Conservation (phyloP, 2,329 filamentous ascomycete species). For the Xylaria sp. region DNA sequence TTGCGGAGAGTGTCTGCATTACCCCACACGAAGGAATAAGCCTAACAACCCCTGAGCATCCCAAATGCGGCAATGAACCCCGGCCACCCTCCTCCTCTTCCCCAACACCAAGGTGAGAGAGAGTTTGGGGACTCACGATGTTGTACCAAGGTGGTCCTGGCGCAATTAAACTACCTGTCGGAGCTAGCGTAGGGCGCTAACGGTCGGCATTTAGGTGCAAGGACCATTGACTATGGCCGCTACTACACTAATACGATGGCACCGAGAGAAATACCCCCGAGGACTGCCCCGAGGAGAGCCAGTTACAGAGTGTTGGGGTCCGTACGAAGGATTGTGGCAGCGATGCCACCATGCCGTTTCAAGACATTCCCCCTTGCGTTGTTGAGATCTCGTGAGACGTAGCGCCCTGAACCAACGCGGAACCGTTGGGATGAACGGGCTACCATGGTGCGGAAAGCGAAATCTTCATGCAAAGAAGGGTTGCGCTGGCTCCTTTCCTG, state of each 20-base stretch:
- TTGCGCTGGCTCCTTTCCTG: constrained; percentile 6
- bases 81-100: constrained; percentile 20
- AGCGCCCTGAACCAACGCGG: constrained; percentile 4
- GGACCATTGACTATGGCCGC: neutral
- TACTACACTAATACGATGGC: neutral
- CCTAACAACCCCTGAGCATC: constrained; percentile 23
- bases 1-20: constrained; percentile 21
- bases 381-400: constrained; percentile 20
- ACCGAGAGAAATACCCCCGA: constrained; percentile 25
- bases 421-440: neutral
- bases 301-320: neutral
- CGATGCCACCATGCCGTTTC: constrained; percentile 26
- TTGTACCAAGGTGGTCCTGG: constrained; percentile 3
- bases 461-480: constrained; percentile 6
- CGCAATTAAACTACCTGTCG: constrained; percentile 17
- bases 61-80: constrained; percentile 32
- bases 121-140: neutral
- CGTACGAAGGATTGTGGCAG: constrained; percentile 2
- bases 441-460: neutral
- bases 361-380: constrained; percentile 20
- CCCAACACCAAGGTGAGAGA: constrained; percentile 6
- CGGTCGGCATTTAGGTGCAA: constrained; percentile 6
- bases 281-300: constrained; percentile 13
- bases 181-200: constrained; percentile 1
- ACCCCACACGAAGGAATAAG: constrained; percentile 29